Evolutionary conservation across 495 filamentous ascomycete species (phyloP).

Genomic region (Pyronema domesticum): DNA sequence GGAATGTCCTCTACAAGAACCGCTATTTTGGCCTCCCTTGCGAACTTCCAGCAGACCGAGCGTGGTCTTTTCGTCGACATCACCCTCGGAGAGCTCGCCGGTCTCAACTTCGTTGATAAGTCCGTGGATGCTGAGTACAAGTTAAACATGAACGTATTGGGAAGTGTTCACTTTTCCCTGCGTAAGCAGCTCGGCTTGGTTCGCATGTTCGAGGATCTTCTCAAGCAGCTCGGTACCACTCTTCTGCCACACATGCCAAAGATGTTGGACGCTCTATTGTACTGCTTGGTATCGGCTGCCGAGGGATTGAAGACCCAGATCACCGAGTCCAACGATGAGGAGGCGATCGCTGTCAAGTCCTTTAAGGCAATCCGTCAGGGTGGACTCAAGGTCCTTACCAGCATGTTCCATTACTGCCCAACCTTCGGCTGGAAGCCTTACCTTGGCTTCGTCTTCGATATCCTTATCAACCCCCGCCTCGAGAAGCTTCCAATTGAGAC

Average conservation of each 20-base stretch:
- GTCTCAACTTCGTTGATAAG: constrained; percentile 38
- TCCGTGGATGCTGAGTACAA: constrained; percentile 31
- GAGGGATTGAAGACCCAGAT: constrained; percentile 32
- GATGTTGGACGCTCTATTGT: constrained; percentile 56
- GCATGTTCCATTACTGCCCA: constrained; percentile 52
- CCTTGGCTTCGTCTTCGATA: constrained; percentile 46
- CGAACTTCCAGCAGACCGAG: constrained; percentile 44
- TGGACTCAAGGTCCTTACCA: constrained; percentile 59
- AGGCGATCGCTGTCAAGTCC: constrained; percentile 31
- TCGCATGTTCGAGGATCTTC: constrained; percentile 78
- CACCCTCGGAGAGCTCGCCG: constrained; percentile 49
- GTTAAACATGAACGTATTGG: constrained; percentile 38
- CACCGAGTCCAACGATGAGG: constrained; percentile 28
- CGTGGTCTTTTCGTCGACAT: constrained; percentile 67
- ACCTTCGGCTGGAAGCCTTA: constrained; percentile 54
- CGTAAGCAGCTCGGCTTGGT: constrained; percentile 75
- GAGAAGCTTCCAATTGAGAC: constrained; percentile 71
- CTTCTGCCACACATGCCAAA: constrained; percentile 42
- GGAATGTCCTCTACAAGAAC: constrained; percentile 49
- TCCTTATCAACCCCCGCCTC: constrained; percentile 58
- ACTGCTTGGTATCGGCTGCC: constrained; percentile 58
- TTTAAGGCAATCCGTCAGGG: constrained; percentile 50
- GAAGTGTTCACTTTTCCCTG: constrained; percentile 24
- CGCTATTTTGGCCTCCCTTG: constrained; percentile 42
- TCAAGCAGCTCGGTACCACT: constrained; percentile 57